These are phyloP conservation scores for Dendrobium huoshanense DNA, from an alignment of 106 monocot genomes.

Conservation along the genomic window DNA sequence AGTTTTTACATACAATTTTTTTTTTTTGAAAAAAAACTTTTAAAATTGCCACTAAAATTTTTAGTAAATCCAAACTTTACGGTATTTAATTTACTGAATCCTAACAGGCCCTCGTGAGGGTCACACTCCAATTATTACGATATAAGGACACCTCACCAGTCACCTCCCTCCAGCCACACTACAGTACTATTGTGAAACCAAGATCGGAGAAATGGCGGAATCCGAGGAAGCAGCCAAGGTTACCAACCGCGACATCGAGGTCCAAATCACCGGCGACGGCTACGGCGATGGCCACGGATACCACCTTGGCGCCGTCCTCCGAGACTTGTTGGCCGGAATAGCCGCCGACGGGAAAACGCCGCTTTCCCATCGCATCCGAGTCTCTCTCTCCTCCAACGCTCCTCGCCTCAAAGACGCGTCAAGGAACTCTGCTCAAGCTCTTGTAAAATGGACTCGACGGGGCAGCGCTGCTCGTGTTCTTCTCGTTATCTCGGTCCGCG, in stretches of 20 bases:
- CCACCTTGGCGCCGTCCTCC: slow-evolving; percentile 34
- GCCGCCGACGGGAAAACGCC: slow-evolving; percentile 23
- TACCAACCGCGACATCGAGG: slow-evolving; percentile 26
- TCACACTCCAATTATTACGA: no score
- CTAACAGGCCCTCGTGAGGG: no score
- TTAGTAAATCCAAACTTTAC: no score
- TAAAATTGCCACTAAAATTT: no score
- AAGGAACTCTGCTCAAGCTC: slow-evolving; percentile 50
- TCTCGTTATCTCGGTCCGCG: slow-evolving; percentile 66
- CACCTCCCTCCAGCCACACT: no score
- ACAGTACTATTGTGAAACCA: not conserved
- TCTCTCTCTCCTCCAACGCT: slow-evolving; percentile 25
- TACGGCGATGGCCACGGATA: not conserved
- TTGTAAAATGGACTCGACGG: slow-evolving; percentile 55
- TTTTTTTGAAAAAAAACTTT: no score
- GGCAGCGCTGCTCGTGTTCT: slow-evolving; percentile 70
- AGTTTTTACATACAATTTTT: no score
- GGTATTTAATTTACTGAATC: no score
- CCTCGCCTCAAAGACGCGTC: slow-evolving; percentile 63
- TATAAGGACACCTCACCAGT: no score
- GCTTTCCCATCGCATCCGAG: slow-evolving; percentile 35
- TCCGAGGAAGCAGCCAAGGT: not conserved
- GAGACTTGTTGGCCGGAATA: slow-evolving; percentile 43
- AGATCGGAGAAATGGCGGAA: slow-evolving; percentile 5
- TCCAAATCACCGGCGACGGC: slow-evolving; percentile 15